Evolutionary conservation across 2,329 filamentous ascomycete species (phyloP).

Genomic region (Pezicula rhizophila): DNA sequence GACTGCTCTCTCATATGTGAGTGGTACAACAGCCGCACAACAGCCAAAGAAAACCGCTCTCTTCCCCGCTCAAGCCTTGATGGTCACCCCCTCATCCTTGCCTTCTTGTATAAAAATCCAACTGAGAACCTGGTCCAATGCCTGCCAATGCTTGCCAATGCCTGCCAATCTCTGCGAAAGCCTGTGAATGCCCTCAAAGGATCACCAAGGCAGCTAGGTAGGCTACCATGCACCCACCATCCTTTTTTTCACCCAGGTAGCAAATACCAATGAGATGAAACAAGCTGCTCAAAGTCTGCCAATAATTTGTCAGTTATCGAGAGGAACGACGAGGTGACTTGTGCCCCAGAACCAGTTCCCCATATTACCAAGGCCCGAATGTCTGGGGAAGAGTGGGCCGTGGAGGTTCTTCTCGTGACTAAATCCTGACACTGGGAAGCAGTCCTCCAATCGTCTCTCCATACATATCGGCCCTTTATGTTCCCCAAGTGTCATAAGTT

Average conservation of each 20-base stretch:
- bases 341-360: neutral
- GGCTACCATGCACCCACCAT: too few relatives aligned
- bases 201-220: conserved; percentile 1
- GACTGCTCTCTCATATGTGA: too few relatives aligned
- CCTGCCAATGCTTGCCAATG: too few relatives aligned
- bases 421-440: too few relatives aligned
- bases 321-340: neutral
- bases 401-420: too few relatives aligned
- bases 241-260: neutral
- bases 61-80: neutral
- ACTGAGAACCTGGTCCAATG: too few relatives aligned
- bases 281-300: too few relatives aligned
- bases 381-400: too few relatives aligned
- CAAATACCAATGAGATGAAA: conserved; percentile 1
- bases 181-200: conserved; percentile 6
- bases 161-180: too few relatives aligned
- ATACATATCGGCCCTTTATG: neutral
- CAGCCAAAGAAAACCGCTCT: neutral
- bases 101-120: neutral
- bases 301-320: neutral
- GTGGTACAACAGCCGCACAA: neutral
- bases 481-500: neutral
- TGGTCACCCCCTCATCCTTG: conserved; percentile 9
- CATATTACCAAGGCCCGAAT: too few relatives aligned
- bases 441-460: neutral